Conservation (phyloP, 164 flowering plant species). For the Umbellularia californica region DNA sequence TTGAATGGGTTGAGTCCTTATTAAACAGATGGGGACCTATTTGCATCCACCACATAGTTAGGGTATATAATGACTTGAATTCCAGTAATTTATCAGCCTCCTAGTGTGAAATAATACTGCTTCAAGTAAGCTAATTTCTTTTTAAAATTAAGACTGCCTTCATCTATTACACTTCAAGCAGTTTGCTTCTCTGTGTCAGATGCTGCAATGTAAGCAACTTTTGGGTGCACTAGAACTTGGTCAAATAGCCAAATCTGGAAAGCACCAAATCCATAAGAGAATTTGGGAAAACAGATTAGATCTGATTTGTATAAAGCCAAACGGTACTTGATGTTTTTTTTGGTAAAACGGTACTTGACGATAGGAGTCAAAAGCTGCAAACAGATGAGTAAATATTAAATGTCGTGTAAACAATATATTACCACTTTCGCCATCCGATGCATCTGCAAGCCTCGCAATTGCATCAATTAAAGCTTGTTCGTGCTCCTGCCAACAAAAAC, state of each 20-base stretch:
- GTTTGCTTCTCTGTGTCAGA: no score
- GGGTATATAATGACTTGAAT: no score
- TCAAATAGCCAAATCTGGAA: not conserved
- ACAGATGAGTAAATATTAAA: no score
- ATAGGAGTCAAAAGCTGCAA: not conserved
- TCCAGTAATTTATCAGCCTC: no score
- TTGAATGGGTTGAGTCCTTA: no score
- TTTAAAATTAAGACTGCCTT: no score
- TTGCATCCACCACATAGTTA: no score
- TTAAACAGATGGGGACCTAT: no score
- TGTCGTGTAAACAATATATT: not conserved
- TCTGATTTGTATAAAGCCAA: not conserved
- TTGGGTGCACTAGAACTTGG: not conserved
- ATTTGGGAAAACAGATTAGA: no score
- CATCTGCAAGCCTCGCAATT: constrained; percentile 71
- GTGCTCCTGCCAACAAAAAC: constrained; percentile 59
- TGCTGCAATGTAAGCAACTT: not conserved
- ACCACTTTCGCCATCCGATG: constrained; percentile 74
- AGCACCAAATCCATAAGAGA: not conserved
- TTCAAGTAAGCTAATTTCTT: no score
- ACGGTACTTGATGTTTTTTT: not conserved
- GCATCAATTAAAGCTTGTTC: constrained; percentile 81
- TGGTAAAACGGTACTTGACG: not conserved
- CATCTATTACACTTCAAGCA: no score
- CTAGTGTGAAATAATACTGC: no score